Percentiles rank a stretch among this genome's conserved stretches.
These are phyloP conservation scores for Sarocladium kiliense DNA, from an alignment of 2,329 filamentous ascomycete species.

Conservation along the genomic window DNA sequence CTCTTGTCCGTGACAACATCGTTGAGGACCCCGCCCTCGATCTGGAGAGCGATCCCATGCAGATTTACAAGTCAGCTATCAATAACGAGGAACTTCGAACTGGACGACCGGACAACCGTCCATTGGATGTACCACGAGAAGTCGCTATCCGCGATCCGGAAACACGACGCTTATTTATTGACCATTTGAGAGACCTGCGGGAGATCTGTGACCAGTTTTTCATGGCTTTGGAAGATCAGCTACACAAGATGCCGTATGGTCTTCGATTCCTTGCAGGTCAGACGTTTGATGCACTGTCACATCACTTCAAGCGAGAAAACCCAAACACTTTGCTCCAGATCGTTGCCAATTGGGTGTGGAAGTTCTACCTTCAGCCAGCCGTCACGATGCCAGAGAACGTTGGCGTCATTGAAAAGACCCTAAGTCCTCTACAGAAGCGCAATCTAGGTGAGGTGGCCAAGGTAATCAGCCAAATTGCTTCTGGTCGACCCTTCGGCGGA, in stretches of 20 bases:
- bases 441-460: constrained; percentile 89
- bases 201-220: constrained; percentile 95
- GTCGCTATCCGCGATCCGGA: constrained; percentile 94
- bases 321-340: constrained; percentile 74
- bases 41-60: constrained; percentile 92
- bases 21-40: constrained; percentile 88
- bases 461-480: constrained; percentile 81
- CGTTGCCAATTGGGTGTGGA: constrained; percentile 90
- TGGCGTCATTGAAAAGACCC: constrained; percentile 82
- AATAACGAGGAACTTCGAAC: constrained; percentile 97
- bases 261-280: constrained; percentile 84
- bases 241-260: constrained; percentile 89
- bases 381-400: constrained; percentile 86
- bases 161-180: constrained; percentile 87
- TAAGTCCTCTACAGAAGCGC: constrained; percentile 87
- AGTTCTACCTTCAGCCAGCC: constrained; percentile 86
- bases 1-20: constrained; percentile 84
- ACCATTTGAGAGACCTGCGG: constrained; percentile 86
- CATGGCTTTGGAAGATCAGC: constrained; percentile 69
- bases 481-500: constrained; percentile 84
- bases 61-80: constrained; percentile 92
- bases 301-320: constrained; percentile 75
- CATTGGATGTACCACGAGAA: constrained; percentile 81
- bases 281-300: constrained; percentile 71
- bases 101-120: constrained; percentile 74